Conservation (phyloP, 148 eudicot genomes). For the Diospyros kaki region DNA sequence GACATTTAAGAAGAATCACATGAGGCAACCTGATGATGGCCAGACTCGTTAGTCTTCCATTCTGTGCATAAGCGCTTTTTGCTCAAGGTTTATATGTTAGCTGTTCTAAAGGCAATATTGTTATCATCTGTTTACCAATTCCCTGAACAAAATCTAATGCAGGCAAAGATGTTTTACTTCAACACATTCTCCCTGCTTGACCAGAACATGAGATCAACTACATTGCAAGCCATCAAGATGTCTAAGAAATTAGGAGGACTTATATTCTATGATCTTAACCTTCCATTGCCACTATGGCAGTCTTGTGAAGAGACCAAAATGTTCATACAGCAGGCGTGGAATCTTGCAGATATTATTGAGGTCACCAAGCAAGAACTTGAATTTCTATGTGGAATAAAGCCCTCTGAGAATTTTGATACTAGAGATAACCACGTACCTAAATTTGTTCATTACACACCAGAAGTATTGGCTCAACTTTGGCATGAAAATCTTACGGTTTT, state of each 20-base stretch:
- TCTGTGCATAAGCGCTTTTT: background rate
- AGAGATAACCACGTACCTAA: constrained; percentile 54
- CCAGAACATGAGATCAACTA: constrained; percentile 63
- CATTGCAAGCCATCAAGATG: constrained; percentile 63
- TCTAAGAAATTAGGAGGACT: constrained; percentile 71
- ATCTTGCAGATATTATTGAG: constrained; percentile 80
- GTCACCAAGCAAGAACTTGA: constrained; percentile 94
- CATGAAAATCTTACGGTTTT: constrained; percentile 82
- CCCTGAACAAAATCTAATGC: constrained; percentile 21
- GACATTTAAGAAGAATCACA: background rate
- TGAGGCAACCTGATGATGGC: background rate
- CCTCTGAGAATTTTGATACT: constrained; percentile 73
- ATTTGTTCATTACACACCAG: constrained; percentile 66
- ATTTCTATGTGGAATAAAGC: constrained; percentile 76
- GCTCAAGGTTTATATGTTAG: background rate
- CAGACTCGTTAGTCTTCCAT: too few species aligned
- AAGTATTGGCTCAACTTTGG: constrained; percentile 66
- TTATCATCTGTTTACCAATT: background rate
- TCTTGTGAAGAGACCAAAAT: constrained; percentile 66
- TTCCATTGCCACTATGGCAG: constrained; percentile 77
- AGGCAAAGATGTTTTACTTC: constrained; percentile 94
- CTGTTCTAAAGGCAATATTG: background rate
- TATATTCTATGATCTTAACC: constrained; percentile 73
- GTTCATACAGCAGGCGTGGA: constrained; percentile 48
- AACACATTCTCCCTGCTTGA: constrained; percentile 79